These are phyloP conservation scores for Alternaria ethzedia DNA, from an alignment of 2,329 filamentous ascomycete species.

Conservation along the genomic window DNA sequence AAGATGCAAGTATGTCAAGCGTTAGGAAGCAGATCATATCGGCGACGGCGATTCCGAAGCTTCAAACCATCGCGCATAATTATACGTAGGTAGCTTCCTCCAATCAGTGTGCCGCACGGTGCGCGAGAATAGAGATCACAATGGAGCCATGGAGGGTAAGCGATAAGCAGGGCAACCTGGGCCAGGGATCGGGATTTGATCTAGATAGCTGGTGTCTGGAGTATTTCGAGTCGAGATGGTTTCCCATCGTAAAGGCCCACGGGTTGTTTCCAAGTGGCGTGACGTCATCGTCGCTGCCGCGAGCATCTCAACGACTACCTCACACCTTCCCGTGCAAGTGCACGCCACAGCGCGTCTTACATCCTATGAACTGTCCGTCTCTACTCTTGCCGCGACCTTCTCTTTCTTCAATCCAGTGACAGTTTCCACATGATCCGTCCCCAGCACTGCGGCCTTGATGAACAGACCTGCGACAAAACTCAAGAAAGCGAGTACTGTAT, in stretches of 20 bases:
- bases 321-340: background rate
- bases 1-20: background rate
- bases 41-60: background rate
- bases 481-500: slow-evolving; percentile 49
- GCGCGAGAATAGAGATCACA: background rate
- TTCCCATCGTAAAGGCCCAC: background rate
- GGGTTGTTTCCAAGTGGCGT: background rate
- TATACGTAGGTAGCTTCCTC: background rate
- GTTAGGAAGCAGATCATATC: background rate
- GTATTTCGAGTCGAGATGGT: background rate
- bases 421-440: slow-evolving; percentile 54
- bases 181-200: background rate
- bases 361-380: background rate
- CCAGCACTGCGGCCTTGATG: slow-evolving; percentile 49
- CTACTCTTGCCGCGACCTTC: slow-evolving; percentile 4
- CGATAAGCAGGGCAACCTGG: background rate
- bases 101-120: background rate
- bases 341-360: background rate
- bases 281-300: background rate
- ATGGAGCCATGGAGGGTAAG: background rate
- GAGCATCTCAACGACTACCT: background rate
- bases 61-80: background rate
- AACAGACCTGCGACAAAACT: slow-evolving; percentile 48
- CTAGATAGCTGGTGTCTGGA: background rate
- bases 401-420: slow-evolving; percentile 53